Evolutionary conservation across 2,329 filamentous ascomycete genomes (phyloP).

Genomic region (Phaeosphaeria sp.): DNA sequence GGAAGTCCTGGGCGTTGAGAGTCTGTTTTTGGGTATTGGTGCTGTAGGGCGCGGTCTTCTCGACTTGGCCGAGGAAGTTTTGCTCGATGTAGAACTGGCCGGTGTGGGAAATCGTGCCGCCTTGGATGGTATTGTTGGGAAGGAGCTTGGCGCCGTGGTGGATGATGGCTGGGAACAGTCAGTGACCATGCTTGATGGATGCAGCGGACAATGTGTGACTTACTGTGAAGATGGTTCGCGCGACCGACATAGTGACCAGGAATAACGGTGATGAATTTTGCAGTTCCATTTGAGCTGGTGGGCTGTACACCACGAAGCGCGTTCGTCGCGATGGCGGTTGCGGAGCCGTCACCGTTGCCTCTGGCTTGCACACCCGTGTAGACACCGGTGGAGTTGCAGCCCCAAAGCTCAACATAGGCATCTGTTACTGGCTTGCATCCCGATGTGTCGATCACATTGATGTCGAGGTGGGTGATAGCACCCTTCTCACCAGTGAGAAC

Average conservation of each 20-base stretch:
- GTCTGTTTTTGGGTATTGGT: slow-evolving; percentile 54
- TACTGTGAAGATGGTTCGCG: slow-evolving; percentile 44
- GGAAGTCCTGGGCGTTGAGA: slow-evolving; percentile 59
- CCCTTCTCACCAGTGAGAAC: slow-evolving; percentile 59
- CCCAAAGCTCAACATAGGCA: slow-evolving; percentile 62
- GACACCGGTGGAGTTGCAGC: slow-evolving; percentile 45
- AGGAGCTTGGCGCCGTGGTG: slow-evolving; percentile 50
- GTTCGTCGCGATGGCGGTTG: slow-evolving; percentile 35
- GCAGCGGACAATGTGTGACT: background rate
- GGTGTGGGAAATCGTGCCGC: slow-evolving; percentile 63
- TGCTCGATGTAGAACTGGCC: slow-evolving; percentile 72
- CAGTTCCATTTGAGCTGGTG: slow-evolving; percentile 57
- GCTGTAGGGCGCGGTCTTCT: slow-evolving; percentile 55
- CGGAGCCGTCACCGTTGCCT: slow-evolving; percentile 41
- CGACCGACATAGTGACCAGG: slow-evolving; percentile 51
- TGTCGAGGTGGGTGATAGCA: slow-evolving; percentile 58
- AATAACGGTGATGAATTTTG: slow-evolving; percentile 57
- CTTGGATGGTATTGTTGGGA: slow-evolving; percentile 60
- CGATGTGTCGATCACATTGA: slow-evolving; percentile 61
- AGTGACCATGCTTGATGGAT: background rate
- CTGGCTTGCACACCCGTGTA: slow-evolving; percentile 56
- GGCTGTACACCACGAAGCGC: slow-evolving; percentile 59
- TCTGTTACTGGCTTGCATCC: slow-evolving; percentile 60
- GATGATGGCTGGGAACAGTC: slow-evolving; percentile 34
- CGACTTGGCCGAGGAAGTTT: slow-evolving; percentile 60